Percentiles rank a stretch among this genome's conserved stretches.
These are phyloP conservation scores for Leccinum rimulosum DNA, from an alignment of 768 basidiomycete species.

Conservation along the genomic window DNA sequence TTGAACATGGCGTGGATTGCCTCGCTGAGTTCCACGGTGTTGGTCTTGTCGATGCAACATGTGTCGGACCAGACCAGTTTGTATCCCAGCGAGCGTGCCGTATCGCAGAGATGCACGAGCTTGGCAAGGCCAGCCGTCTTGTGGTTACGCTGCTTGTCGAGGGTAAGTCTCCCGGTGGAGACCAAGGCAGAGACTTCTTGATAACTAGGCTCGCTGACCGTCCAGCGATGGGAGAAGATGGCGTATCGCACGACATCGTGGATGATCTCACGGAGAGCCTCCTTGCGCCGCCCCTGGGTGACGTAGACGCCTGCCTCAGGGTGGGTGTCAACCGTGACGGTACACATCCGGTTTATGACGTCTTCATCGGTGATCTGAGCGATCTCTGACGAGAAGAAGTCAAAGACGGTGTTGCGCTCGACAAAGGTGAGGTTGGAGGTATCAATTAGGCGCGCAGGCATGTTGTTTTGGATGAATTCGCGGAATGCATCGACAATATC, in stretches of 20 bases:
- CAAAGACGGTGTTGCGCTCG: slow-evolving; percentile 17
- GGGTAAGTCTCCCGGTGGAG: not conserved
- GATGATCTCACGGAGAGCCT: slow-evolving; percentile 17
- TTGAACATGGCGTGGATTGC: slow-evolving; percentile 33
- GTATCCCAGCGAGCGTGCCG: slow-evolving; percentile 17
- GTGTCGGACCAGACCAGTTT: slow-evolving; percentile 30
- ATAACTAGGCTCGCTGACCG: slow-evolving; percentile 21
- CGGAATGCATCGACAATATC: slow-evolving; percentile 15
- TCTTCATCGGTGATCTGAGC: slow-evolving; percentile 19
- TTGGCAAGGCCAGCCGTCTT: slow-evolving; percentile 13
- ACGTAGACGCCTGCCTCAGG: slow-evolving; percentile 19
- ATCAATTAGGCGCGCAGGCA: slow-evolving; percentile 27
- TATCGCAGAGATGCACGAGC: slow-evolving; percentile 22
- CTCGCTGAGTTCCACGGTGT: slow-evolving; percentile 28
- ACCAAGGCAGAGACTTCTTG: slow-evolving; percentile 9
- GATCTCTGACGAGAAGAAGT: slow-evolving; percentile 19
- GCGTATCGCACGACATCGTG: slow-evolving; percentile 21
- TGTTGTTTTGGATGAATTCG: slow-evolving; percentile 25
- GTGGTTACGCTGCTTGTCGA: slow-evolving; percentile 1
- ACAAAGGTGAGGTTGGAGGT: slow-evolving; percentile 21
- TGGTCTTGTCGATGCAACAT: slow-evolving; percentile 30
- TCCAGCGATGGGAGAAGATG: slow-evolving; percentile 29
- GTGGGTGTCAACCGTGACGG: not conserved
- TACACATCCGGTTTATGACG: slow-evolving; percentile 3
- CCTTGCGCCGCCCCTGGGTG: not conserved